Evolutionary conservation across 2,329 filamentous ascomycete genomes (phyloP), one percentile per base, ranked within the genome.

Genomic region (Verticillium isaacii): DNA sequence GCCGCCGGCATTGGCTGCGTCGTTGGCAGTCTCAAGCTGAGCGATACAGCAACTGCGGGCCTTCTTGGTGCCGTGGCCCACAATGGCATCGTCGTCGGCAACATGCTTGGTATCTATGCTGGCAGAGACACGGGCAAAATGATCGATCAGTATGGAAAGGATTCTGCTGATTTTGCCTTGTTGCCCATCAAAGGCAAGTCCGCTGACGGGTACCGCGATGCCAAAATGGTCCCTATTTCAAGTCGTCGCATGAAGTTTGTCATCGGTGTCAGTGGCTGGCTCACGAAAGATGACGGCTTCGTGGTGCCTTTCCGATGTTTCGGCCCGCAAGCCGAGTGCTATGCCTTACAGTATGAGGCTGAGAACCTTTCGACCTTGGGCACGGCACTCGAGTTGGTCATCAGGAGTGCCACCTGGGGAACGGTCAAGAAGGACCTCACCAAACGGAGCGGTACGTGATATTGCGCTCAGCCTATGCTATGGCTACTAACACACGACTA

Each of bases 81-180:
- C 41, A 95, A 90, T 64, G 86, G 89, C 5, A 84, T 95, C 17
- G 80, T 93, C 52, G 89, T 97, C 34, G 94, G 93, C 17, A 87
- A 90, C 41, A 78, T 98, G 45, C 97, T 98, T 70, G 95, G 95
- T 9, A 91, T 95, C n/a, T 97, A 96, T 71, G 91, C 91, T 54
- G 88, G 89, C 1, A 86, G 89, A 39, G 93, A 96, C 82, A 91
- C 90, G 0, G 87, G 88, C 59, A 89, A 93, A 72, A 92, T 93
- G 82, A 90, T 97, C 82, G 92, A 97, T 66, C 82, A 89, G n/a
- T 96, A 96, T 72, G 85, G 90, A 12, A 88, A 87, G 67, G 92
- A 97, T 66, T 89, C 98, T 17, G 87, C 92, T 68, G 93, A 98
- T 70, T 96, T 97, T 74, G 92, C 87, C 0, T 91, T 98, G 68